phyloP scores from a whole-genome alignment of 495 filamentous ascomycete species.

The Stereocaulon alpinum region DNA sequence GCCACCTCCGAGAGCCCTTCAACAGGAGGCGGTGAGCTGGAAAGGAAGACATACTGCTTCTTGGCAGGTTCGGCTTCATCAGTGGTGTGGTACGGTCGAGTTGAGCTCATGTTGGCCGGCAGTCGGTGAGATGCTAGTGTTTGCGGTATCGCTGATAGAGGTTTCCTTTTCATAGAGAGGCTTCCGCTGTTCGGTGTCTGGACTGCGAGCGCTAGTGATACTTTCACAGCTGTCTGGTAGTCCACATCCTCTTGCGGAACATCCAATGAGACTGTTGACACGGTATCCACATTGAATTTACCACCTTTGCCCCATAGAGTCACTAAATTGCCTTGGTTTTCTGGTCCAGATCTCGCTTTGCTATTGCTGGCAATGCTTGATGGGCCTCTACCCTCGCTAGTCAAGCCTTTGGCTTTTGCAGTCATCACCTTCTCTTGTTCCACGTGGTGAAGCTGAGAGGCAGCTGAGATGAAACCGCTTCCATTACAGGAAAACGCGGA shows the following conservation, averaged over 20 bases:
- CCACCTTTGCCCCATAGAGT: not conserved
- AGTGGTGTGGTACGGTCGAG: conserved; percentile 10
- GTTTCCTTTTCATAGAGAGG: not conserved
- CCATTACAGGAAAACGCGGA: conserved; percentile 20
- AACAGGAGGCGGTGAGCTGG: conserved; percentile 32
- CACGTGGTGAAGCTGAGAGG: conserved; percentile 15
- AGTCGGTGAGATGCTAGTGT: conserved; percentile 23
- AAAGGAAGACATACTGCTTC: conserved; percentile 33
- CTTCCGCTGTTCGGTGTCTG: not conserved
- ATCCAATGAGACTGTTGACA: not conserved
- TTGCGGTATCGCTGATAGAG: conserved; percentile 14
- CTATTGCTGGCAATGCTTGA: not conserved
- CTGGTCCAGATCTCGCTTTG: not conserved
- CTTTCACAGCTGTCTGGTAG: conserved; percentile 13
- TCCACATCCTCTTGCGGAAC: not conserved
- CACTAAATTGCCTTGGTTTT: not conserved
- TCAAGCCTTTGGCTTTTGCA: not conserved
- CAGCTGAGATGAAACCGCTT: conserved; percentile 19
- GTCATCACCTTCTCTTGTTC: not conserved
- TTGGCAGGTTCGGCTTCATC: conserved; percentile 7
- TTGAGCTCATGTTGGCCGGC: conserved; percentile 18
- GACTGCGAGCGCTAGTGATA: not conserved
- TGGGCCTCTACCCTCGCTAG: not conserved
- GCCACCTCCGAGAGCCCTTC: conserved; percentile 14
- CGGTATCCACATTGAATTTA: not conserved